A percentile compares a stretch with the other conserved stretches of the same genome.
Conservation (phyloP, 176 grass and related monocot species). For the Saccharum officinarum region DNA sequence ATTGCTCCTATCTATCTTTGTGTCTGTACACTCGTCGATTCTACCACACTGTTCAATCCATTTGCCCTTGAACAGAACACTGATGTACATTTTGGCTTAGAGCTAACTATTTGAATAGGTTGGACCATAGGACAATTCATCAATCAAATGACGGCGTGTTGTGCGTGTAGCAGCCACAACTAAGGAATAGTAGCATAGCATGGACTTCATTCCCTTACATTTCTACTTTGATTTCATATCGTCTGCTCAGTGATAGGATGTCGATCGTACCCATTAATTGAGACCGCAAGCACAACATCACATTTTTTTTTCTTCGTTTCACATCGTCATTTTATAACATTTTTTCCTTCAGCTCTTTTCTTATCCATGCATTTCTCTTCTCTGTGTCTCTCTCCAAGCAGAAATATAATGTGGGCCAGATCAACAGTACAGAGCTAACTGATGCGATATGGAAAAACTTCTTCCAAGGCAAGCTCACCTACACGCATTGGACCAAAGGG, state of each 20-base stretch:
- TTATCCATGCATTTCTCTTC: neutral
- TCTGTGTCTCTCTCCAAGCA: slow-evolving; percentile 38
- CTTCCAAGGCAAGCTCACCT: slow-evolving; percentile 82
- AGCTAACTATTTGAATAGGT: neutral
- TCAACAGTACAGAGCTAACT: slow-evolving; percentile 65
- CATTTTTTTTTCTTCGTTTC: neutral
- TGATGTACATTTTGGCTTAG: neutral
- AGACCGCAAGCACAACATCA: neutral
- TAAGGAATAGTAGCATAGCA: neutral
- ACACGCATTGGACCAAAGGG: slow-evolving; percentile 70
- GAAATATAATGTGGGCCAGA: slow-evolving; percentile 84
- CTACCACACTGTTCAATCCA: neutral
- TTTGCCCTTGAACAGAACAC: neutral
- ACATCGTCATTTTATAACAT: no score
- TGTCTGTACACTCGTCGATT: neutral
- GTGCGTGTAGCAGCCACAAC: neutral
- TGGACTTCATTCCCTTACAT: neutral
- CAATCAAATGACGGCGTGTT: neutral
- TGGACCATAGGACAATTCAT: neutral
- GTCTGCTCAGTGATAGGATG: neutral
- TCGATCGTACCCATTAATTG: neutral
- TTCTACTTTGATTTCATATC: neutral
- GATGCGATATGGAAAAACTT: slow-evolving; percentile 79
- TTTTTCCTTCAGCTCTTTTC: neutral
- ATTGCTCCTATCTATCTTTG: neutral